These are phyloP conservation scores for Claviceps monticola DNA, from an alignment of 2,329 filamentous ascomycete species.

Conservation along the genomic window DNA sequence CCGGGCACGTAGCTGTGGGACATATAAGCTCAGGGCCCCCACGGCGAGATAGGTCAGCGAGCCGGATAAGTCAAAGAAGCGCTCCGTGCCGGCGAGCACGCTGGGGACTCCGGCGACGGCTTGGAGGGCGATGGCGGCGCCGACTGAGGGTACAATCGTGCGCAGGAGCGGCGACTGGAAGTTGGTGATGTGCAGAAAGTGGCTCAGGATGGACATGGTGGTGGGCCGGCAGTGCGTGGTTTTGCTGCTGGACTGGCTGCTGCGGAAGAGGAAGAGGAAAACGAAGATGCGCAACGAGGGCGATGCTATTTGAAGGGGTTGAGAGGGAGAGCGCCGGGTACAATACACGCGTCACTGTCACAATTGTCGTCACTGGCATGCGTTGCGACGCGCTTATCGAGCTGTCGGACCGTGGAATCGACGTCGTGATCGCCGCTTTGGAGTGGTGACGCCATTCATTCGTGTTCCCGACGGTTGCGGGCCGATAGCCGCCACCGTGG, in stretches of 20 bases:
- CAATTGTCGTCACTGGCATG: neutral
- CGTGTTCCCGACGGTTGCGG: neutral
- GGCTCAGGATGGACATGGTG: conserved; percentile 24
- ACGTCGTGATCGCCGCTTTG: neutral
- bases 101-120: conserved; percentile 48
- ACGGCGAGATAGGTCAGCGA: conserved; percentile 53
- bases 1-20: conserved; percentile 43
- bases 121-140: conserved; percentile 50
- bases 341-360: neutral
- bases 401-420: neutral
- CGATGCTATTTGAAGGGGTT: too few relatives aligned
- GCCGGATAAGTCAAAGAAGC: conserved; percentile 56
- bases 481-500: neutral
- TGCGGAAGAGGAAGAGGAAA: too few relatives aligned
- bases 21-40: conserved; percentile 45
- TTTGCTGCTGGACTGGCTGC: neutral
- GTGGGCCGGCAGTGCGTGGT: neutral
- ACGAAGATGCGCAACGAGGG: too few relatives aligned
- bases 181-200: conserved; percentile 44
- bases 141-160: conserved; percentile 46
- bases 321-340: too few relatives aligned
- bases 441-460: conserved; percentile 3
- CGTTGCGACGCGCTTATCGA: neutral
- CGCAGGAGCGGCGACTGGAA: conserved; percentile 49
- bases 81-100: conserved; percentile 44